Conservation (phyloP, 1,284 basidiomycete genomes). For the Sporisorium reilianum region DNA sequence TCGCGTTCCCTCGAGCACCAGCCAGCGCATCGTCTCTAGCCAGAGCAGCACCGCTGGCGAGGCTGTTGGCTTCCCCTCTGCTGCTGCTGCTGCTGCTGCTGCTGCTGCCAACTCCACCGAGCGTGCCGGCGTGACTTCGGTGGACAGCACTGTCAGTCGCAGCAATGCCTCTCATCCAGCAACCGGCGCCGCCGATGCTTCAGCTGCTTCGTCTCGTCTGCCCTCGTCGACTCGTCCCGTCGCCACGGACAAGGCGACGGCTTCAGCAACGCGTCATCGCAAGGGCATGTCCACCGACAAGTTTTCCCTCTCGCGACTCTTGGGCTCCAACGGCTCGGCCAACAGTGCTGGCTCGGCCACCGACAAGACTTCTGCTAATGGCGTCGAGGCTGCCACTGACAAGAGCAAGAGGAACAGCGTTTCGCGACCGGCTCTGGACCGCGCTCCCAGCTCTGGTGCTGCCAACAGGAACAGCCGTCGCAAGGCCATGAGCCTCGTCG, state of each 20-base stretch:
- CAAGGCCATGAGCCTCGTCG: constrained; percentile 64
- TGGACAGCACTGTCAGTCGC: constrained; percentile 5
- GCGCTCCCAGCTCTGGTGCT: constrained; percentile 33
- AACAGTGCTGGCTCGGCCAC: constrained; percentile 1
- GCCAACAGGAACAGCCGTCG: constrained; percentile 41
- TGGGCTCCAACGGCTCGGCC: constrained; percentile 34
- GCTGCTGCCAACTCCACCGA: no score
- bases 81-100: no score
- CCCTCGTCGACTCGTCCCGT: constrained; percentile 18
- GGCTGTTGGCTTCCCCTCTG: constrained; percentile 39
- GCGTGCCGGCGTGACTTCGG: constrained; percentile 8
- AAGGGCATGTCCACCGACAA: constrained; percentile 66
- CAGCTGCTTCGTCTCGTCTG: constrained; percentile 15
- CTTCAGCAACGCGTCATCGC: constrained; percentile 48
- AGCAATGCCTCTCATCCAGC: constrained; percentile 12
- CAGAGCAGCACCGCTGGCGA: constrained; percentile 23
- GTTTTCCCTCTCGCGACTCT: constrained; percentile 57
- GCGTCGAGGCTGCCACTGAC: constrained; percentile 14
- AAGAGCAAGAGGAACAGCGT: constrained; percentile 44
- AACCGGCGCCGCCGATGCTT: constrained; percentile 6
- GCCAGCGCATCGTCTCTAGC: constrained; percentile 33
- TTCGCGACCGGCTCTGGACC: constrained; percentile 26
- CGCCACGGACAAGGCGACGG: constrained; percentile 19
- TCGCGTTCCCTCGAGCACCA: constrained; percentile 13
- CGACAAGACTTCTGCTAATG: constrained; percentile 14